Conservation (phyloP, 2,329 filamentous ascomycete genomes). For the Emergomyces orientalis region DNA sequence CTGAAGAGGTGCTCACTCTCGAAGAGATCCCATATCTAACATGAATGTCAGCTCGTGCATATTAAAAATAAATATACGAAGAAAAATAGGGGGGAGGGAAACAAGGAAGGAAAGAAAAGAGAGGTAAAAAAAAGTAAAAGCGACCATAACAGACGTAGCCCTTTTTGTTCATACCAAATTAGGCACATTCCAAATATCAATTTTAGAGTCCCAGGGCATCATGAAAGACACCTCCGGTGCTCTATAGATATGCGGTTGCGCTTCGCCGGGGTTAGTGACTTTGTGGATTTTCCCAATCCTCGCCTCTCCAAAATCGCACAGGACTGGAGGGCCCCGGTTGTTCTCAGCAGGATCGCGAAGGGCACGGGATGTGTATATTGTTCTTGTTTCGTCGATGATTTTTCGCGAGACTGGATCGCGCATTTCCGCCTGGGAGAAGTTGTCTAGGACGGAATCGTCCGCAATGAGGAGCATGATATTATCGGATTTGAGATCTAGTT, state of each 20-base stretch:
- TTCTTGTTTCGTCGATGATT: conserved; percentile 15
- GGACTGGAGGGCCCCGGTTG: conserved; percentile 17
- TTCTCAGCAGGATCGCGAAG: conserved; percentile 18
- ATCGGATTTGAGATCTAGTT: conserved; percentile 23
- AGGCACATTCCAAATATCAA: conserved; percentile 23
- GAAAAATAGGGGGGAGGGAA: too few relatives aligned
- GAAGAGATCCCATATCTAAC: conserved; percentile 21
- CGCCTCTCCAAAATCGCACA: conserved; percentile 24
- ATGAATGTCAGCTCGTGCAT: neutral
- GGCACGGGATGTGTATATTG: conserved; percentile 22
- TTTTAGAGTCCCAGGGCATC: conserved; percentile 20
- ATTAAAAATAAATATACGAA: neutral
- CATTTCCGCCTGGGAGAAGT: conserved; percentile 21
- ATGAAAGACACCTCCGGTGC: conserved; percentile 21
- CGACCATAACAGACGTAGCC: neutral
- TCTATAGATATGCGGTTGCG: conserved; percentile 20
- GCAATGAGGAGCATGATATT: conserved; percentile 23
- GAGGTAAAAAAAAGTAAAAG: neutral
- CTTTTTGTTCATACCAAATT: conserved; percentile 18
- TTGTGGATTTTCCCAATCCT: conserved; percentile 12
- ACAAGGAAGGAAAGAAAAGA: neutral
- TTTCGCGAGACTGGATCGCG: conserved; percentile 20
- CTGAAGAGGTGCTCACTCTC: conserved; percentile 18
- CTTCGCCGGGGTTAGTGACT: conserved; percentile 10
- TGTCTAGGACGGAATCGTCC: conserved; percentile 20